Conservation (phyloP, 192 early-diverging fungal species). For the Coemansia sp. region DNA sequence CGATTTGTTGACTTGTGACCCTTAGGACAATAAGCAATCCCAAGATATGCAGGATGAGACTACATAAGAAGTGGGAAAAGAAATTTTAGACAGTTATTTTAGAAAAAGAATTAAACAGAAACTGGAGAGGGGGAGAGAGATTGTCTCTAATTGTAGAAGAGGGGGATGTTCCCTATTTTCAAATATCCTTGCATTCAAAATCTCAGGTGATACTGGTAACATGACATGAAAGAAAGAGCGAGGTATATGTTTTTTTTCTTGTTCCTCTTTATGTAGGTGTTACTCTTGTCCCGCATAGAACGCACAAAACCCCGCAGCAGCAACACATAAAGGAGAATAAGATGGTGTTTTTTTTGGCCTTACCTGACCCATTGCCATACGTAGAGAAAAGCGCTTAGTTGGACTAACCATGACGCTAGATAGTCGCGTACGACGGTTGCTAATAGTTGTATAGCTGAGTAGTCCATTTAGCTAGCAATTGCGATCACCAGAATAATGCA, state of each 20-base stretch:
- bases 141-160: not conserved
- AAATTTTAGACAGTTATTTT: too few relatives aligned
- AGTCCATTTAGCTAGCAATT: conserved; percentile 1
- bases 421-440: not conserved
- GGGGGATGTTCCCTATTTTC: not conserved
- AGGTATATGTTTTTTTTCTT: not conserved
- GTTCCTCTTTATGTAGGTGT: not conserved
- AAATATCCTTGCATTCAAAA: conserved; percentile 8
- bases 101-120: not conserved
- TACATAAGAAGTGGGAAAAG: not conserved
- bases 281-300: conserved; percentile 3
- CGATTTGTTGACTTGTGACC: not conserved
- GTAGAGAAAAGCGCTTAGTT: not conserved
- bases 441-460: not conserved
- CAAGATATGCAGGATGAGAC: conserved; percentile 14
- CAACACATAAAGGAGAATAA: not conserved
- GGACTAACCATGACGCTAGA: not conserved
- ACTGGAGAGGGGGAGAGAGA: not conserved
- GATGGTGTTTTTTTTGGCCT: not conserved
- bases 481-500: not conserved
- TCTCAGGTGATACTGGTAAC: not conserved
- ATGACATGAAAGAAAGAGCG: not conserved
- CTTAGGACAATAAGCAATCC: not conserved
- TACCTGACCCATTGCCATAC: conserved; percentile 4
- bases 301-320: not conserved